phyloP scores from a whole-genome alignment of 1,284 basidiomycete species.

The Ustilago sp. region DNA sequence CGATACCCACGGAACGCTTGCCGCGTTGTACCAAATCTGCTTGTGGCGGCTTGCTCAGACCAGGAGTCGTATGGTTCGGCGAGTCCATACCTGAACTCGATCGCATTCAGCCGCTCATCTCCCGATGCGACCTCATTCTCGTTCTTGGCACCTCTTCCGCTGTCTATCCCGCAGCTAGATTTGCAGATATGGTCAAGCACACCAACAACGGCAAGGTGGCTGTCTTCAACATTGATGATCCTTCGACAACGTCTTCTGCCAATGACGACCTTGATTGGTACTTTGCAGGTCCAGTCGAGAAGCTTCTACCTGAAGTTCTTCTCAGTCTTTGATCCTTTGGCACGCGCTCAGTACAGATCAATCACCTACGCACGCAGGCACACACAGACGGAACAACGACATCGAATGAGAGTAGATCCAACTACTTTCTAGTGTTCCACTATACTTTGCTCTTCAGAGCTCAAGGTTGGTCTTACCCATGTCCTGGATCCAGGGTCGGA shows the following conservation, averaged over 20 bases:
- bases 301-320: conserved; percentile 28
- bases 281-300: conserved; percentile 41
- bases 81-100: conserved; percentile 65
- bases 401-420: not conserved
- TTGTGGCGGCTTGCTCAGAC: conserved; percentile 74
- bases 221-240: conserved; percentile 75
- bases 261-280: conserved; percentile 30
- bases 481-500: conserved; percentile 37
- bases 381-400: not conserved
- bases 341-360: not conserved
- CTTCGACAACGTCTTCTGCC: not conserved
- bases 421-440: not conserved
- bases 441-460: conserved; percentile 13
- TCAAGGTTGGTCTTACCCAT: conserved; percentile 49
- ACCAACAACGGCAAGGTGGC: conserved; percentile 73
- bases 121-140: conserved; percentile 75
- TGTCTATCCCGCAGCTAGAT: conserved; percentile 73
- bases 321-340: not conserved
- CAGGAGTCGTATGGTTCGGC: conserved; percentile 79
- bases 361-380: not conserved
- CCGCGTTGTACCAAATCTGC: conserved; percentile 71
- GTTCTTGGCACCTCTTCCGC: conserved; percentile 77
- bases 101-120: conserved; percentile 72
- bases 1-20: conserved; percentile 72
- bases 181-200: conserved; percentile 69